Percentiles rank a stretch among this genome's conserved stretches.
These are phyloP conservation scores for Clavispora asparagi DNA, from an alignment of 805 yeast genomes.

Conservation along the genomic window DNA sequence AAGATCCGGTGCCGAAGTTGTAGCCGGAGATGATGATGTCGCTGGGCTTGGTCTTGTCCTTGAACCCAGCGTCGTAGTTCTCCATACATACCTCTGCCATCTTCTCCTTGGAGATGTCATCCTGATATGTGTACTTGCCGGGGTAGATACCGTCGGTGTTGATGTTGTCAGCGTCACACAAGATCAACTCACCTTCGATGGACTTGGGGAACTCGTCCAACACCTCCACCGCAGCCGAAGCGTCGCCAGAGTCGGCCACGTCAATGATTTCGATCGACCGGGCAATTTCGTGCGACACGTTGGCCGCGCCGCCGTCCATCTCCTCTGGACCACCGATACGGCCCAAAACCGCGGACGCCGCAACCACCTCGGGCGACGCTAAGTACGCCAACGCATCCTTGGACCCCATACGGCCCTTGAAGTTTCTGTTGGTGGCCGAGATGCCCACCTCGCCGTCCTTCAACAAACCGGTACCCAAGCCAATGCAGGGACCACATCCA, in stretches of 20 bases:
- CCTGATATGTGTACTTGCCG: slow-evolving; percentile 98
- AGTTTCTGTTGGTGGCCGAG: slow-evolving; percentile 96
- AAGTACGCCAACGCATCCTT: slow-evolving; percentile 93
- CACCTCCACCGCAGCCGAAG: slow-evolving; percentile 55
- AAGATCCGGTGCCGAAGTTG: slow-evolving; percentile 97
- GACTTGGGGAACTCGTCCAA: slow-evolving; percentile 87
- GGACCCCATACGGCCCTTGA: slow-evolving; percentile 99
- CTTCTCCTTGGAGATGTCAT: slow-evolving; percentile 87
- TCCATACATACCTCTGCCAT: slow-evolving; percentile 99
- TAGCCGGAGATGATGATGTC: slow-evolving; percentile 90
- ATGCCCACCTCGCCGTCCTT: slow-evolving; percentile 98
- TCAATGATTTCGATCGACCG: slow-evolving; percentile 29
- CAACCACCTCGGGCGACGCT: slow-evolving; percentile 97
- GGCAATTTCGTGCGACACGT: slow-evolving; percentile 47
- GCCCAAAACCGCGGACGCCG: slow-evolving; percentile 96
- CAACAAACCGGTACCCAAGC: slow-evolving; percentile 88
- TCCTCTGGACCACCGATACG: slow-evolving; percentile 91
- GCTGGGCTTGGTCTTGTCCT: slow-evolving; percentile 71
- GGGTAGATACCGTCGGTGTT: slow-evolving; percentile 99
- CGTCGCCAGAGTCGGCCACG: slow-evolving; percentile 22
- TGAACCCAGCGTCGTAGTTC: slow-evolving; percentile 90
- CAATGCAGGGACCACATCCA: slow-evolving; percentile 99
- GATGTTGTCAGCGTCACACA: slow-evolving; percentile 95
- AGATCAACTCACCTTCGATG: slow-evolving; percentile 84
- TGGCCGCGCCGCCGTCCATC: slow-evolving; percentile 49